Base-by-base conservation (phyloP, 768 basidiomycete genomes). In the Daedaleopsis nitida region DNA sequence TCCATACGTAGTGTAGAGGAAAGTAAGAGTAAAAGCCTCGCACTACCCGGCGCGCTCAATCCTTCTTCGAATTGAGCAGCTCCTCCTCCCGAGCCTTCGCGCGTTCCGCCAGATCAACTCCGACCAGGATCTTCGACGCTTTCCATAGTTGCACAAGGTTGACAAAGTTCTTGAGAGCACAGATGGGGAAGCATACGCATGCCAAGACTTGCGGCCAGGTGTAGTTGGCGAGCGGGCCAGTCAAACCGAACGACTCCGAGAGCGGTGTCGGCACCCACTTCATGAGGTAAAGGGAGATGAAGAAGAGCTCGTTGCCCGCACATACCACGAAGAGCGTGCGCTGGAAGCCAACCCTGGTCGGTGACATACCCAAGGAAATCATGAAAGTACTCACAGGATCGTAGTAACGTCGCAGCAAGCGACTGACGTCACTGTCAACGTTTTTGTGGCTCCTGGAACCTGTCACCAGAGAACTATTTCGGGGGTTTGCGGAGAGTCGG, bases 91-190 rank as follows among this genome's bases (percentile, higher is more conserved):
- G 77, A 19, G 83, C 88, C 58, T 83, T 81, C 42, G 87, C 86
- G 65, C 95, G 79, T 75, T 96, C 94, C 47, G 91, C 92, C 50
- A 97, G 77, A 70, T 97, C 95, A 12, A 97, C 91, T 0, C 95
- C 94, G 14, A 97, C 95, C 16, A 97, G 82, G 57, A 94, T 93
- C 76, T 94, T 94, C 38, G 91, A 90, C 27, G 97, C 96, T 74
- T 99, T 99, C 96, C 96, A 98, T 59, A 98, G 85, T 74, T 99
- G 97, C 8, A 99, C 95, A 37, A 91, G 74, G 73, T 98, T 97
- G 80, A 99, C 93, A 58, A 95, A 69, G 72, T 98, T 97, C 80
- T 98, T 99, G 64, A 80, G 70, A 16, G 85, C 66, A 72, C 87
- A 96, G 50, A 97, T 76, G 0, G 87, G 89, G 65, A 80, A 80